Base-by-base conservation (phyloP, 2,329 filamentous ascomycete genomes). In the Elsinoe ampelina region DNA sequence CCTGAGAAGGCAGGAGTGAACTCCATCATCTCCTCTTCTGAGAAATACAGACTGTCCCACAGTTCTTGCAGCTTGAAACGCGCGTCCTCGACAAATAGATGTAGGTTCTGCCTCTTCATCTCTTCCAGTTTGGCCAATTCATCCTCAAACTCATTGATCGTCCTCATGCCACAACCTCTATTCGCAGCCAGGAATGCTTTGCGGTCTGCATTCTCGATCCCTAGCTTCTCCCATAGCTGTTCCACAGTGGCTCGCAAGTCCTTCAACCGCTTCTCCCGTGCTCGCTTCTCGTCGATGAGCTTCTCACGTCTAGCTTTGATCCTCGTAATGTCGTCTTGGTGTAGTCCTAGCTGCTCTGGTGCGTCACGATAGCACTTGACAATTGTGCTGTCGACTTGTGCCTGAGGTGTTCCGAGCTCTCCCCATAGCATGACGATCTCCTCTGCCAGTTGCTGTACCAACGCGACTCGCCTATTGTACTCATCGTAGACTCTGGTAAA, bases 21-120 rank as follows among this genome's bases (percentile, higher is more conserved):
- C 63, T 96, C 91, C 57, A 97, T 82, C 91, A 97, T 97, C 73
- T 98, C 93, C 66, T 98, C 93, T 68, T 98, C 93, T 0, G 89
- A 95, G 67, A 95, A 91, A 75, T 93, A 97, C 1, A 98, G 75
- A 0, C 83, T 79, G 68, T 98, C 93, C 93, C 95, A 98, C 0
- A 98, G 81, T 67, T 95, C 91, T 70, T 97, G 92, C 10, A 98
- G 79, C 68, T 88, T 89, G 72, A 84, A 87, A 39, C 95, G 82
- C 17, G 92, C 86, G 73, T 98, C 93, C 69, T 97, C 93, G 10
- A 98, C 89, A 66, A 98, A 98, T 3, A 97, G 73, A 68, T 96
- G 91, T 61, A 98, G 78, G 66, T 98, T 96, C 69, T 98, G 89
- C 64, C 87, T 81, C 77, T 98, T 98, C 58, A 97, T 79, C 70